These are phyloP conservation scores for Botryosphaeria agaves DNA, from an alignment of 2,329 filamentous ascomycete species.

Conservation along the genomic window DNA sequence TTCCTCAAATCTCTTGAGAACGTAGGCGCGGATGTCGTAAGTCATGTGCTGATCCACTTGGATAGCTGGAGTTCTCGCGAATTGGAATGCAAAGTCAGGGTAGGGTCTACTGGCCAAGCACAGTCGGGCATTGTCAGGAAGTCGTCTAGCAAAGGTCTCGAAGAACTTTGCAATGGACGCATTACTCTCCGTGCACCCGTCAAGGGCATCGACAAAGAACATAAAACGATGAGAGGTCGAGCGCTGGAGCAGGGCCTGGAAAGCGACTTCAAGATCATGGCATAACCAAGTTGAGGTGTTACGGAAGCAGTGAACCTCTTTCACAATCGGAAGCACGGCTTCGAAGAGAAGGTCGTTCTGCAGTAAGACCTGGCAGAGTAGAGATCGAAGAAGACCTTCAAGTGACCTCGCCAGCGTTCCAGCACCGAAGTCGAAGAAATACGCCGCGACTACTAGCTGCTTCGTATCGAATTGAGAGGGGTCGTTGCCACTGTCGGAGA, in stretches of 20 bases:
- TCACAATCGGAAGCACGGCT: not conserved
- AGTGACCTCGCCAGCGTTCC: not conserved
- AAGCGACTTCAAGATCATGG: not conserved
- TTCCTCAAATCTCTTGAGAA: not conserved
- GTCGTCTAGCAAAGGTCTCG: not conserved
- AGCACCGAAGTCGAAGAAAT: not conserved
- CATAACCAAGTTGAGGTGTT: not conserved
- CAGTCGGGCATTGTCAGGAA: not conserved
- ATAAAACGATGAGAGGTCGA: not conserved
- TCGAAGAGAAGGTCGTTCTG: not conserved
- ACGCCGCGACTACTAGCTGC: not conserved
- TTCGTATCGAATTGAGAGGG: too few species aligned
- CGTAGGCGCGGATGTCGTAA: not conserved
- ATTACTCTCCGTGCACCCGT: not conserved
- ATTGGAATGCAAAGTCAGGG: not conserved
- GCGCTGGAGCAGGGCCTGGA: not conserved
- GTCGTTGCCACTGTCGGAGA: too few species aligned
- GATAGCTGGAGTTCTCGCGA: not conserved
- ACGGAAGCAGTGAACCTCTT: not conserved
- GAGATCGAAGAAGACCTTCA: not conserved
- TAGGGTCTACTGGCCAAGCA: not conserved
- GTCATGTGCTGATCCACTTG: not conserved
- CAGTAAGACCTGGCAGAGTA: not conserved
- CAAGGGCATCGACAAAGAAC: not conserved
- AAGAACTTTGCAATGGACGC: not conserved